Percentiles rank a stretch among this genome's conserved stretches.
These are phyloP conservation scores for Colletotrichum godetiae DNA, from an alignment of 2,329 filamentous ascomycete species.

Conservation along the genomic window DNA sequence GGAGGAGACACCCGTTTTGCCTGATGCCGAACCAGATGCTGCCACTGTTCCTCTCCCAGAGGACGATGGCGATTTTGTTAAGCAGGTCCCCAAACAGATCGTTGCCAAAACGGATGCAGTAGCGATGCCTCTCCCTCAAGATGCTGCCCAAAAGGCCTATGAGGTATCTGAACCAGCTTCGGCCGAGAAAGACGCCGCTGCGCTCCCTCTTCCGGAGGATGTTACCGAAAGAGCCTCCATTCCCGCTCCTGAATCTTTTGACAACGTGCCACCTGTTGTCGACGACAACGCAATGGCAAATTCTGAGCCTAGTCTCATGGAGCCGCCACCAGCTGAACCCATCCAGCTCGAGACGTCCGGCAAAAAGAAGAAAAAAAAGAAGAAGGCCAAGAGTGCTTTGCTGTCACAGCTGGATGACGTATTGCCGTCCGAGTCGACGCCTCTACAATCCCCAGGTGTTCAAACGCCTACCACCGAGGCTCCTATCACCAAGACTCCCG, in stretches of 20 bases:
- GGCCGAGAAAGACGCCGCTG: not conserved
- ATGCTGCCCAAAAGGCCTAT: not conserved
- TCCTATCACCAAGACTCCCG: not conserved
- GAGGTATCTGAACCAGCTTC: not conserved
- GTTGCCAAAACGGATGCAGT: not conserved
- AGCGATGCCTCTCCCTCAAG: not conserved
- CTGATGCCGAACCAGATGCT: not conserved
- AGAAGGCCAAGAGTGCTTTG: conserved; percentile 32
- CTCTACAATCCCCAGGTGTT: not conserved
- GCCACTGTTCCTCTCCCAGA: not conserved
- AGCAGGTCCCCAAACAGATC: not conserved
- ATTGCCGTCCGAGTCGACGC: conserved; percentile 7
- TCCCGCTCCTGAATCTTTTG: not conserved
- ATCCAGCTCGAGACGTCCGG: conserved; percentile 24
- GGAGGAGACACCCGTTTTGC: not conserved
- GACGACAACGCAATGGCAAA: not conserved
- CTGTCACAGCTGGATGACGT: conserved; percentile 14
- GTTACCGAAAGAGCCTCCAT: not conserved
- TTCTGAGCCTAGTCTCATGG: conserved; percentile 3
- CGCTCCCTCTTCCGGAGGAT: not conserved
- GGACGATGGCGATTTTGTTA: not conserved
- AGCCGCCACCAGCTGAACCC: conserved; percentile 14
- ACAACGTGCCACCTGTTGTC: not conserved
- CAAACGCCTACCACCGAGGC: conserved; percentile 4
- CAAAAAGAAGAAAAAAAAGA: conserved; percentile 42